These are phyloP conservation scores for Falciphora oryzae DNA, from an alignment of 2,329 filamentous ascomycete genomes.

Conservation along the genomic window DNA sequence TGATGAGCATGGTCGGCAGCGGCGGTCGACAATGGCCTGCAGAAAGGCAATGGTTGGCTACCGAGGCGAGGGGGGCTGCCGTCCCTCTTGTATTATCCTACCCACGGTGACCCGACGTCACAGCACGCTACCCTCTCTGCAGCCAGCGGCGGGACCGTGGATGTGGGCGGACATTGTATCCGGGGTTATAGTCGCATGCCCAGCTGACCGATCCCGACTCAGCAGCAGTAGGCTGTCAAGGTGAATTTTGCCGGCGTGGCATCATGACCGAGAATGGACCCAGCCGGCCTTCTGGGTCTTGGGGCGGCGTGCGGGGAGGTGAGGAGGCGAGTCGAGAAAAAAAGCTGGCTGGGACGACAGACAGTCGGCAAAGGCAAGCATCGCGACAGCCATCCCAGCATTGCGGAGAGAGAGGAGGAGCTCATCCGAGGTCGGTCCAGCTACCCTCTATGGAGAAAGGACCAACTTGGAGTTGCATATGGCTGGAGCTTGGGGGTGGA, in stretches of 20 bases:
- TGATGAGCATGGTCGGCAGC: conserved; percentile 3
- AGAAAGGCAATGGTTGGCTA: neutral
- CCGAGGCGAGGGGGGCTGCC: neutral
- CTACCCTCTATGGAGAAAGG: neutral
- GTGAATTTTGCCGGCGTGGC: conserved; percentile 1
- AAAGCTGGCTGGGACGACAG: too few species aligned
- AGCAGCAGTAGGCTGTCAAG: neutral
- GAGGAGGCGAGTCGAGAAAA: neutral
- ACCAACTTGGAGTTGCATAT: too few species aligned
- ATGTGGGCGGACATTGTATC: neutral
- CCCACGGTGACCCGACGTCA: too few species aligned
- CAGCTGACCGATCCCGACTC: neutral
- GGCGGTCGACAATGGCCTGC: neutral
- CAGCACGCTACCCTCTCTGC: neutral
- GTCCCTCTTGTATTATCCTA: neutral
- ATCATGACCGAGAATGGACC: neutral
- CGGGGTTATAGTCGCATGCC: too few species aligned
- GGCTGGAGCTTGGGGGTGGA: neutral
- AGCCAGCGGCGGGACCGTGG: too few species aligned
- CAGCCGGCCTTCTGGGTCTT: neutral
- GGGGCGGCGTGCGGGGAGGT: neutral
- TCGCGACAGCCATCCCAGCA: too few species aligned
- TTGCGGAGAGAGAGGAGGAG: too few species aligned
- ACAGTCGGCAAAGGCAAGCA: too few species aligned
- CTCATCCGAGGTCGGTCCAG: too few species aligned